These are phyloP conservation scores for Microbotryum scabiosae DNA, from an alignment of 1,284 basidiomycete genomes.

Conservation along the genomic window DNA sequence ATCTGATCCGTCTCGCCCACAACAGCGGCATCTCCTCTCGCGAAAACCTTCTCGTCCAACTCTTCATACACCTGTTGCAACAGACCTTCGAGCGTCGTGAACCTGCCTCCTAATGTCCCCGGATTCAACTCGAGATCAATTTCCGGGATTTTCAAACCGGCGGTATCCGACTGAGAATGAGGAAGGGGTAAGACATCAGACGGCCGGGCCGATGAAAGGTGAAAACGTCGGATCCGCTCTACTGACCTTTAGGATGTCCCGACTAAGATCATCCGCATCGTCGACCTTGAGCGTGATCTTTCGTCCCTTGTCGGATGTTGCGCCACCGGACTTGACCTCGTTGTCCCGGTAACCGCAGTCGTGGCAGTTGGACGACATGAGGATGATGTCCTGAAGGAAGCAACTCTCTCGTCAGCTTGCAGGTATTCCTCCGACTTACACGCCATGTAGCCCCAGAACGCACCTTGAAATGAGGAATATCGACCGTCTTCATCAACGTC, in stretches of 20 bases:
- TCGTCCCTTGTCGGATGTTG: conserved; percentile 77
- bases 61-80: conserved; percentile 93
- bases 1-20: conserved; percentile 53
- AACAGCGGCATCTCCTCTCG: conserved; percentile 56
- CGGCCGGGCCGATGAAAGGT: not conserved
- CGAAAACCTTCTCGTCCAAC: conserved; percentile 80
- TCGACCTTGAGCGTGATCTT: conserved; percentile 82
- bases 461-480: conserved; percentile 97
- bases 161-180: conserved; percentile 67
- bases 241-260: conserved; percentile 82
- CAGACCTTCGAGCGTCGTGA: conserved; percentile 94
- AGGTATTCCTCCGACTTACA: not conserved
- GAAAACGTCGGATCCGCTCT: conserved; percentile 7
- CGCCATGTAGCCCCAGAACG: conserved; percentile 17
- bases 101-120: conserved; percentile 94
- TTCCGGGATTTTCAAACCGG: conserved; percentile 83
- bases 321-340: conserved; percentile 89
- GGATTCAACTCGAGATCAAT: conserved; percentile 86
- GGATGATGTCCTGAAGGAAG: conserved; percentile 67
- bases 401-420: not conserved
- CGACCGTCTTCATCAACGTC: conserved; percentile 92
- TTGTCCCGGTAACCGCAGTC: conserved; percentile 93
- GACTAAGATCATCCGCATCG: conserved; percentile 84
- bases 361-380: conserved; percentile 98
- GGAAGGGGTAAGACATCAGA: not conserved